These are phyloP conservation scores for Plantago elongata DNA, from an alignment of 257 asterid genomes.

Conservation along the genomic window DNA sequence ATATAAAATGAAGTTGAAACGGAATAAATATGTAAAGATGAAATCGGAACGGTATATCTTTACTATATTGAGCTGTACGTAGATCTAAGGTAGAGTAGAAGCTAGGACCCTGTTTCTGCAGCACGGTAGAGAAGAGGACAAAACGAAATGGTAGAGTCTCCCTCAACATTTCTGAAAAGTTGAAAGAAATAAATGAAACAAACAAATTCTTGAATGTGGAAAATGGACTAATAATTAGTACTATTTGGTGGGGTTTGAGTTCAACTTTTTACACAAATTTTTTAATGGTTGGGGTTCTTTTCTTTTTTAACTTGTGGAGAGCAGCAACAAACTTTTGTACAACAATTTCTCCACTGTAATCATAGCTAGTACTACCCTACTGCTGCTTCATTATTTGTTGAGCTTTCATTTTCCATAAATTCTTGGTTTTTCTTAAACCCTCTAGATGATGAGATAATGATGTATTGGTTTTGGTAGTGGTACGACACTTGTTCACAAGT, in stretches of 20 bases:
- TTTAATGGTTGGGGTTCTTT: constrained; percentile 8
- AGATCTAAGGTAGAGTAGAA: background rate
- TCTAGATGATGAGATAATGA: constrained; percentile 71
- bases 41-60: too few species aligned
- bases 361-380: background rate
- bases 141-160: constrained; percentile 23
- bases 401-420: constrained; percentile 3
- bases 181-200: constrained; percentile 13
- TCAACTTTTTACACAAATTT: background rate
- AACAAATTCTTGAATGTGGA: background rate
- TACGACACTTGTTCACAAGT: constrained; percentile 34
- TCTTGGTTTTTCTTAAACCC: constrained; percentile 19
- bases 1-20: too few species aligned
- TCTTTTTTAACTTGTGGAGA: background rate
- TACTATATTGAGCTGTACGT: too few species aligned
- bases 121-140: constrained; percentile 21
- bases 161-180: constrained; percentile 23
- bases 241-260: constrained; percentile 1
- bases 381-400: background rate
- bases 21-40: too few species aligned
- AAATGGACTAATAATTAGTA: constrained; percentile 1
- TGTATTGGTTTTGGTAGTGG: constrained; percentile 42
- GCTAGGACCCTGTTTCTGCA: constrained; percentile 16
- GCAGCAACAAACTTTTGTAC: background rate
- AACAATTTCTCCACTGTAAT: background rate